Evolutionary conservation across 305 asterid species (phyloP).

Genomic region (Fraxinus baroniana): DNA sequence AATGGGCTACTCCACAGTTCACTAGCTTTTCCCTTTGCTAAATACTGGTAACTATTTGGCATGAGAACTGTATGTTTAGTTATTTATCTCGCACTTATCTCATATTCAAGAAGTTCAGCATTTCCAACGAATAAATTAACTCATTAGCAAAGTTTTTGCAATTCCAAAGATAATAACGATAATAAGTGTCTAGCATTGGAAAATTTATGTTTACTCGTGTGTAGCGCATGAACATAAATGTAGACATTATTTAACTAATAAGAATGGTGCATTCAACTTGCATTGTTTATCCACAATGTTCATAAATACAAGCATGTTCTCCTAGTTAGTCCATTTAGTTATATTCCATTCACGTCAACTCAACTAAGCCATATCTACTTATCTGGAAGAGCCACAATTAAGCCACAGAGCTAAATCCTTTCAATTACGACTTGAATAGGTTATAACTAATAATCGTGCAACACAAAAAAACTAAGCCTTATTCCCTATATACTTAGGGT

Average conservation of each 20-base stretch:
- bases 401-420: background rate
- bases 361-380: background rate
- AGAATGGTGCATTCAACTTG: background rate
- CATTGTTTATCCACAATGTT: background rate
- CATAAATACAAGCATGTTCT: background rate
- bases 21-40: background rate
- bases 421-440: background rate
- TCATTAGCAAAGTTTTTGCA: background rate
- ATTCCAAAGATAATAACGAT: background rate
- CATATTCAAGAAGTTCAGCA: background rate
- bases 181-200: background rate
- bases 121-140: background rate
- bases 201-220: background rate
- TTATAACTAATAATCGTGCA: background rate
- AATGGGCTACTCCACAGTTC: background rate
- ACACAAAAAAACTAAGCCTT: background rate
- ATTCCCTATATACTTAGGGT: background rate
- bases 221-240: background rate
- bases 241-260: background rate
- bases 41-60: background rate
- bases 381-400: background rate
- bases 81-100: background rate
- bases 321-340: background rate
- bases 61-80: background rate
- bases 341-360: background rate